These are phyloP conservation scores for Geum urbanum DNA, from an alignment of 306 rosid species.

Conservation along the genomic window DNA sequence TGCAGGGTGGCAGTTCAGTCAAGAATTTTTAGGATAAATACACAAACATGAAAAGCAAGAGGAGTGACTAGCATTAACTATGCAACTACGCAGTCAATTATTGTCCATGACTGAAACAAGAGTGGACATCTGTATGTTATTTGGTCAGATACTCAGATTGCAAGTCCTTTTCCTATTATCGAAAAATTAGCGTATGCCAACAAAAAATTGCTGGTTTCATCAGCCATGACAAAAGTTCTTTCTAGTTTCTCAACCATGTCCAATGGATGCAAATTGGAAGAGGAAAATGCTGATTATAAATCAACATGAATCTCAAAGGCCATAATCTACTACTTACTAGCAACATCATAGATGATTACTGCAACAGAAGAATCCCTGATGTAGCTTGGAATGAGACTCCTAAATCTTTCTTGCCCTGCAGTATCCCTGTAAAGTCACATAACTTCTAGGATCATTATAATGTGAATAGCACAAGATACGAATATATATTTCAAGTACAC, in stretches of 20 bases:
- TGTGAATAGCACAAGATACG: background rate
- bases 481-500: background rate
- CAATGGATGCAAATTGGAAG: background rate
- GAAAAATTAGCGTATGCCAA: background rate
- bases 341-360: conserved; percentile 84
- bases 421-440: conserved; percentile 70
- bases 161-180: background rate
- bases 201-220: background rate
- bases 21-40: conserved; percentile 22
- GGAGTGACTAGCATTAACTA: background rate
- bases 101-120: background rate
- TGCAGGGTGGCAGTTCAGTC: conserved; percentile 38
- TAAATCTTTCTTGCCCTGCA: conserved; percentile 97
- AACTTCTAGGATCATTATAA: conserved; percentile 17
- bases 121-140: conserved; percentile 3
- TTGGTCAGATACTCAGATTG: background rate
- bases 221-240: background rate
- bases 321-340: conserved; percentile 51
- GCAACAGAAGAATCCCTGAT: conserved; percentile 98
- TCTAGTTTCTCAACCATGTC: background rate
- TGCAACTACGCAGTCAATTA: background rate
- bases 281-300: background rate
- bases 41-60: background rate
- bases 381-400: conserved; percentile 99
- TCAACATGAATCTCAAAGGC: background rate